A percentile compares a stretch with the other conserved stretches of the same genome.
phyloP scores from a whole-genome alignment of 176 grass and related monocot species.

The Oryza longistaminata region DNA sequence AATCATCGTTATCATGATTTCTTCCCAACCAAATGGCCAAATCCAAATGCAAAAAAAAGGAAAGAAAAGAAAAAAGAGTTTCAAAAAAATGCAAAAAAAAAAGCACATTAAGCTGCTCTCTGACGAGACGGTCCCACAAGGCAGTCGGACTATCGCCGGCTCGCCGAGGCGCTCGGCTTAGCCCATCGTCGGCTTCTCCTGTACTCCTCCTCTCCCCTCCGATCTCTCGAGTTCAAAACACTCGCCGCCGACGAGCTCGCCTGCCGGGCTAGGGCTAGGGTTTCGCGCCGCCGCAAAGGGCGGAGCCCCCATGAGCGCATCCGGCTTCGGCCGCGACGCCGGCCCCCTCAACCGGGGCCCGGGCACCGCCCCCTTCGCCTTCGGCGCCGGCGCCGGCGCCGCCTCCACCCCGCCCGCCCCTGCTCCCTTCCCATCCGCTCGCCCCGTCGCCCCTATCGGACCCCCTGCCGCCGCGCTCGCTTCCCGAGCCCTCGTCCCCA shows the following conservation, averaged over 20 bases:
- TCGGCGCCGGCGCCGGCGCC: slow-evolving; percentile 43
- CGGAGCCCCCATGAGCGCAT: slow-evolving; percentile 39
- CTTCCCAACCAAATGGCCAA: too few species aligned
- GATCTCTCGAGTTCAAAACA: slow-evolving; percentile 31
- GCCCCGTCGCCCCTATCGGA: background rate
- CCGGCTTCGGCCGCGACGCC: slow-evolving; percentile 46
- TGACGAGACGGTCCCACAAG: background rate
- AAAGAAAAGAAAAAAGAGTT: too few species aligned
- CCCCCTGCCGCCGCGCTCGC: background rate
- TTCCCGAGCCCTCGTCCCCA: slow-evolving; percentile 40
- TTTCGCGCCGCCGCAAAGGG: background rate
- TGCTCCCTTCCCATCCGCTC: slow-evolving; percentile 13
- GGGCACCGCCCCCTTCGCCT: slow-evolving; percentile 26
- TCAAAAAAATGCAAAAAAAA: too few species aligned
- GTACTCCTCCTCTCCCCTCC: background rate
- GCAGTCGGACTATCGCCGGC: background rate
- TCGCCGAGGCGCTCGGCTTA: background rate
- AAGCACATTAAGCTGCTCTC: background rate
- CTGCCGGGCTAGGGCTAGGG: slow-evolving; percentile 30
- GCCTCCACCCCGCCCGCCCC: slow-evolving; percentile 21
- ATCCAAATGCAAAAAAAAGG: too few species aligned
- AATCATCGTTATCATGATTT: too few species aligned
- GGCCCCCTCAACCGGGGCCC: slow-evolving; percentile 40
- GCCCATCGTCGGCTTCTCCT: background rate
- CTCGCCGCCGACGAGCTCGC: slow-evolving; percentile 7